Evolutionary conservation across 192 early-diverging fungal species (phyloP).

Genomic region (Spizellomyces sp.): DNA sequence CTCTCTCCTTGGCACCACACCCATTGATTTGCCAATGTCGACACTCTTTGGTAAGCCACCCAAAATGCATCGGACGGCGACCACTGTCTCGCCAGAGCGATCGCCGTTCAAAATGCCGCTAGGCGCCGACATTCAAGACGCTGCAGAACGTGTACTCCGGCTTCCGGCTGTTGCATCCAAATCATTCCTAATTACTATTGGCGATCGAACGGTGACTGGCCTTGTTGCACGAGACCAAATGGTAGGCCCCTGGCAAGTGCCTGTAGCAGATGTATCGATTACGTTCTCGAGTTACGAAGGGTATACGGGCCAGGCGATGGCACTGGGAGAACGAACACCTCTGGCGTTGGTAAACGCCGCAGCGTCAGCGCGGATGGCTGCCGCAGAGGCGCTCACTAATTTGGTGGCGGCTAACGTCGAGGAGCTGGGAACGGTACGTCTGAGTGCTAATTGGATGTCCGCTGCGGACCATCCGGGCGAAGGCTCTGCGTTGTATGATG

Average conservation of each 20-base stretch:
- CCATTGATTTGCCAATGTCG: constrained; percentile 96
- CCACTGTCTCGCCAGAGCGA: constrained; percentile 46
- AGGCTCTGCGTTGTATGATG: constrained; percentile 89
- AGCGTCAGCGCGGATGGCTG: constrained; percentile 95
- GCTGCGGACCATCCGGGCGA: constrained; percentile 90
- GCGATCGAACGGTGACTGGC: constrained; percentile 94
- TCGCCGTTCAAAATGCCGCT: constrained; percentile 65
- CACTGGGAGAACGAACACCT: constrained; percentile 94
- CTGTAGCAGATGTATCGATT: constrained; percentile 96
- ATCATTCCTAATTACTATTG: constrained; percentile 96
- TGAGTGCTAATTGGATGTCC: constrained; percentile 99
- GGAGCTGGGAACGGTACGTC: constrained; percentile 70
- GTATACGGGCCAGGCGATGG: constrained; percentile 92
- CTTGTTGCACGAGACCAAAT: constrained; percentile 95
- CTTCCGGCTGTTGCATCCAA: constrained; percentile 93
- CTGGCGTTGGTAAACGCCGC: constrained; percentile 81
- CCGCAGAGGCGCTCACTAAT: constrained; percentile 93
- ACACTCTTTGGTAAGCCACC: constrained; percentile 97
- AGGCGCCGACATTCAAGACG: constrained; percentile 45
- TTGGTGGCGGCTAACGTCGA: constrained; percentile 84
- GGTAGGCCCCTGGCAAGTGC: constrained; percentile 99
- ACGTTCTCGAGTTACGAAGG: constrained; percentile 79
- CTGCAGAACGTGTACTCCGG: constrained; percentile 74
- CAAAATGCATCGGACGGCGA: constrained; percentile 83
- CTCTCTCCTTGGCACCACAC: constrained; percentile 58